phyloP scores from a whole-genome alignment of 1,284 basidiomycete genomes.

The Ganoderma boninense region DNA sequence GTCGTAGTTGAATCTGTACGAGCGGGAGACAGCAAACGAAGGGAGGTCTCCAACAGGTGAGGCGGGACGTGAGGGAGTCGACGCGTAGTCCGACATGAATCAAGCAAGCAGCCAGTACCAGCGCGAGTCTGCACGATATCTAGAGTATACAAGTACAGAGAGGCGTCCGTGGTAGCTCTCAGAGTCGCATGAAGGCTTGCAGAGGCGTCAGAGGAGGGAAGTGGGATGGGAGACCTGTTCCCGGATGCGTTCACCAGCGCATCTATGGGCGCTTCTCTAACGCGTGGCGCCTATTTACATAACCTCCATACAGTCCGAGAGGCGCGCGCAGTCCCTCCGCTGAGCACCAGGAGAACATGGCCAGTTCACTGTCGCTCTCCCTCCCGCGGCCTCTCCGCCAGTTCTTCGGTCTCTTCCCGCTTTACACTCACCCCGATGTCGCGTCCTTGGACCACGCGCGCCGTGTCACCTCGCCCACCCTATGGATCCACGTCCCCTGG shows the following conservation, averaged over 20 bases:
- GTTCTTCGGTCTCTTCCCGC: constrained; percentile 64
- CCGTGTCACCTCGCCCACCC: constrained; percentile 55
- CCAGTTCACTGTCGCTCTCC: constrained; percentile 30
- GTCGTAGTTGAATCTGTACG: constrained; percentile 77
- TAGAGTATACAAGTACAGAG: constrained; percentile 5
- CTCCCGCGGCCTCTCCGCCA: constrained; percentile 50
- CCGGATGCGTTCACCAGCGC: constrained; percentile 16
- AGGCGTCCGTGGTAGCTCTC: not conserved
- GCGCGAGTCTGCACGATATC: constrained; percentile 15
- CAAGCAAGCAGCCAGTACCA: constrained; percentile 13
- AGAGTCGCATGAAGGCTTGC: constrained; percentile 16
- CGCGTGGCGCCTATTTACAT: not conserved
- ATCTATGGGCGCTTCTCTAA: constrained; percentile 26
- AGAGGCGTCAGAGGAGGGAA: constrained; percentile 6
- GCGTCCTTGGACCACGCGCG: constrained; percentile 56
- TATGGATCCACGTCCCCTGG: constrained; percentile 70
- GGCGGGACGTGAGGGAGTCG: constrained; percentile 53
- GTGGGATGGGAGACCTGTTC: not conserved
- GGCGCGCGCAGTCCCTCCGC: constrained; percentile 1
- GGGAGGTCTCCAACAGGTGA: constrained; percentile 57
- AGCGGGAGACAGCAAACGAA: constrained; percentile 53
- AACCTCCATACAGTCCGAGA: not conserved
- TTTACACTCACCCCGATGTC: constrained; percentile 57
- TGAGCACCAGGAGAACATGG: constrained; percentile 17
- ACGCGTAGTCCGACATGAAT: constrained; percentile 50